A percentile compares a stretch with the other conserved stretches of the same genome.
Conservation (phyloP, 2,329 filamentous ascomycete genomes). For the Calonectria leucothoes region DNA sequence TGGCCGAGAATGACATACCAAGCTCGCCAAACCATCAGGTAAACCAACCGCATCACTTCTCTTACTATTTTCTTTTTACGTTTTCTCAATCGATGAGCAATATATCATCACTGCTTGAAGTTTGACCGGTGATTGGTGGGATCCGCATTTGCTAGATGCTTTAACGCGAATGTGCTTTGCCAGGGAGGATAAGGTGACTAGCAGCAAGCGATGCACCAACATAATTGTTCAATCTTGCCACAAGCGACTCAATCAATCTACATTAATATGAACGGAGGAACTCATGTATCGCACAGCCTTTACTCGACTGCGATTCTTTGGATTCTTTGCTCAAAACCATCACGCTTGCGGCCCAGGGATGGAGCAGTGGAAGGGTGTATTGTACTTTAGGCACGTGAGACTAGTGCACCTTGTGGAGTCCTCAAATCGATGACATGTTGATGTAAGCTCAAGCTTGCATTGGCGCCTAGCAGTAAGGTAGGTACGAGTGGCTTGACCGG, state of each 20-base stretch:
- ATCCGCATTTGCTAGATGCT: background rate
- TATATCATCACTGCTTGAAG: background rate
- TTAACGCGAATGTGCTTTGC: background rate
- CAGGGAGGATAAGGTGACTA: too few relatives aligned
- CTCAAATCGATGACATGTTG: background rate
- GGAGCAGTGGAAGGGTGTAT: background rate
- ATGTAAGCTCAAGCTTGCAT: background rate
- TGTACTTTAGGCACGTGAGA: background rate
- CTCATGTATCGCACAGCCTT: background rate
- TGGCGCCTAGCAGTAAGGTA: background rate
- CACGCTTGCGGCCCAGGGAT: background rate
- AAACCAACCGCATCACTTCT: background rate
- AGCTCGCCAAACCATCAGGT: too few relatives aligned
- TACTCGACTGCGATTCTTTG: background rate
- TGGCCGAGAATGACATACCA: background rate
- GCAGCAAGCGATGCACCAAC: too few relatives aligned
- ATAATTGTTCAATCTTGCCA: background rate
- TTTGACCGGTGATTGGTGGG: background rate
- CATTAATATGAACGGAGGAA: background rate
- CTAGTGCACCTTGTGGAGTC: background rate
- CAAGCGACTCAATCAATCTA: background rate
- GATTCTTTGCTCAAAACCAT: background rate
- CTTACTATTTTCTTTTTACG: background rate
- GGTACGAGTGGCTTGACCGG: background rate
- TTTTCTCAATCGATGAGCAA: background rate